These are phyloP conservation scores for Logfia minima DNA, from an alignment of 129 eudicot genomes.

Conservation along the genomic window DNA sequence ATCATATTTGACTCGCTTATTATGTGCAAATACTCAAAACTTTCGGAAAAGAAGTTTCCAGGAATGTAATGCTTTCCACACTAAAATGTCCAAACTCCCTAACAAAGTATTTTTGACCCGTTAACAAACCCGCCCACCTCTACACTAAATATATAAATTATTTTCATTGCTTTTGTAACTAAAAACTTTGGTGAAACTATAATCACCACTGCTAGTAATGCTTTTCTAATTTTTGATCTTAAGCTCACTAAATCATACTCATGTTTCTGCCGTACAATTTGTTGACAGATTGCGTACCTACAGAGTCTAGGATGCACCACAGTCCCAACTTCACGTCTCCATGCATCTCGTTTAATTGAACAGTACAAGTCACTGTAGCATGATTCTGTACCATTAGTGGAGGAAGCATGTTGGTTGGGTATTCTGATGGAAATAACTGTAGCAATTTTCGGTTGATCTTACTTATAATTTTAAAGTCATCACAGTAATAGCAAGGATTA, in stretches of 20 bases:
- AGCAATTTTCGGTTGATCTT: background rate
- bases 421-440: background rate
- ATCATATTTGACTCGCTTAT: background rate
- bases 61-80: background rate
- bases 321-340: conserved; percentile 85
- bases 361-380: conserved; percentile 76
- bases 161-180: background rate
- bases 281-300: conserved; percentile 64
- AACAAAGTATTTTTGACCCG: background rate
- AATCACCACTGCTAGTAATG: background rate
- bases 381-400: conserved; percentile 1
- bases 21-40: background rate
- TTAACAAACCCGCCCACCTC: background rate
- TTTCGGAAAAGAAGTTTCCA: background rate
- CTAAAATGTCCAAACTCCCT: background rate
- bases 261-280: background rate
- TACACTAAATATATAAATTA: background rate
- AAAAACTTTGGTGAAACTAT: conserved; percentile 6
- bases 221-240: background rate
- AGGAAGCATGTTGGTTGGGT: conserved; percentile 7
- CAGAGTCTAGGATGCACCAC: conserved; percentile 86
- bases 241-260: conserved; percentile 1
- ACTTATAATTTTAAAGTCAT: no score
- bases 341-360: conserved; percentile 89
- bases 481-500: no score